phyloP scores from a whole-genome alignment of 495 filamentous ascomycete genomes.

The Hypoxylon fuscum region DNA sequence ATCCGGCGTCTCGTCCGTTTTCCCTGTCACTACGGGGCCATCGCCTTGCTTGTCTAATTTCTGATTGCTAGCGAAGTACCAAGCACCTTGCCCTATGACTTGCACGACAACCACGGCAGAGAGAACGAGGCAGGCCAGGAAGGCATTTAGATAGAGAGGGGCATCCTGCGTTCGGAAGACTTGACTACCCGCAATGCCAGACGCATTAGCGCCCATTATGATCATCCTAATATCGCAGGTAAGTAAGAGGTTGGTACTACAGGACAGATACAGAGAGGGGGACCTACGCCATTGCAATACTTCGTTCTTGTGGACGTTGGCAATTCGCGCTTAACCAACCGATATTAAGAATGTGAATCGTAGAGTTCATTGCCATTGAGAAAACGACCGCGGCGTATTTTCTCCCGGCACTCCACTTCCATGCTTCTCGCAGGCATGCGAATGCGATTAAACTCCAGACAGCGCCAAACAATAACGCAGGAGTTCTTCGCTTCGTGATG shows the following conservation, averaged over 20 bases:
- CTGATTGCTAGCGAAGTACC: slow-evolving; percentile 31
- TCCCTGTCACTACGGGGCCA: slow-evolving; percentile 20
- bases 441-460: slow-evolving; percentile 60
- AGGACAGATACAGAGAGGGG: slow-evolving; percentile 5
- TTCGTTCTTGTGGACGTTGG: slow-evolving; percentile 56
- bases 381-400: slow-evolving; percentile 58
- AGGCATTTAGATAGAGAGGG: slow-evolving; percentile 54
- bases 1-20: slow-evolving; percentile 22
- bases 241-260: neutral
- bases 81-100: slow-evolving; percentile 18
- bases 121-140: slow-evolving; percentile 29
- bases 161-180: slow-evolving; percentile 62
- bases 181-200: slow-evolving; percentile 63
- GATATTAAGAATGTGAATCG: slow-evolving; percentile 53
- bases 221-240: slow-evolving; percentile 49
- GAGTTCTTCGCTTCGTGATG: slow-evolving; percentile 46
- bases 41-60: slow-evolving; percentile 24
- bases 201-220: slow-evolving; percentile 64
- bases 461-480: slow-evolving; percentile 50
- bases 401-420: slow-evolving; percentile 42
- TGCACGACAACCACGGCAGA: slow-evolving; percentile 19
- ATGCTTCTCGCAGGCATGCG: slow-evolving; percentile 52
- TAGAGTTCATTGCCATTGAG: slow-evolving; percentile 63
- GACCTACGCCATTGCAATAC: slow-evolving; percentile 63
- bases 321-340: slow-evolving; percentile 61